Base-by-base conservation (phyloP, 2,329 filamentous ascomycete species). In the Daldinia sp. region DNA sequence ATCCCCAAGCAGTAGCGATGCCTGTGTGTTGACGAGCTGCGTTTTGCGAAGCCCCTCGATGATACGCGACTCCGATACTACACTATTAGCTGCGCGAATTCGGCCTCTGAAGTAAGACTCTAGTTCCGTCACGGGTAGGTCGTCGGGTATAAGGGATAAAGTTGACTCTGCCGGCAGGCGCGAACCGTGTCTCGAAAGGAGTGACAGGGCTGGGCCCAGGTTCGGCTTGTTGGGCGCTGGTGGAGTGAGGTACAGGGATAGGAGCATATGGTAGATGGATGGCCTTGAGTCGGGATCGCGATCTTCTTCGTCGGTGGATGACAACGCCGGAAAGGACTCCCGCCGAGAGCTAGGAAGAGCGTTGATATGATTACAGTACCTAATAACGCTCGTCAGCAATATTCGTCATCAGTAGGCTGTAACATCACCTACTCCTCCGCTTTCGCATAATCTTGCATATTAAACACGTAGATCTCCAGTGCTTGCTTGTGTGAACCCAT, bases 401-500 rank as follows among this genome's bases (percentile, higher is more conserved):
- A 30, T 27, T 52, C 41, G 25, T 52, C n/a, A 23, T 4, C 64
- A 37, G 41, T 54, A 19, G 11, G 55, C 23, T 23, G 49, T 25
- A 37, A 9, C 21, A 23, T 13, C 32, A 82, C 88, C 64, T 80
- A 97, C 90, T 97, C 93, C 84, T 99, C 95, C 29, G 95, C 95
- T 77, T 97, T 98, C 10, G 80, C 81, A 66, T 92, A 94, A 75
- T 97, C 90, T 69, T 91, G 82, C 76, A 99, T 86, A 76, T 94
- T 95, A 79, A 97, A 99, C 25, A 98, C 94, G 75, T 97, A 99
- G 53, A 99, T 97, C 74, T 95, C 91, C n/a, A 99, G 81, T 0
- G 95, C 95, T 77, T 98, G 93, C 74, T 93, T 94, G 79, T 99
- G 94, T 71, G 94, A 90, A 5, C 92, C 93, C 92, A 98, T 97